Percentiles rank a stretch among this genome's conserved stretches.
Evolutionary conservation across 345 rosid genomes (phyloP).

Genomic region (Sonneratia caseolaris): DNA sequence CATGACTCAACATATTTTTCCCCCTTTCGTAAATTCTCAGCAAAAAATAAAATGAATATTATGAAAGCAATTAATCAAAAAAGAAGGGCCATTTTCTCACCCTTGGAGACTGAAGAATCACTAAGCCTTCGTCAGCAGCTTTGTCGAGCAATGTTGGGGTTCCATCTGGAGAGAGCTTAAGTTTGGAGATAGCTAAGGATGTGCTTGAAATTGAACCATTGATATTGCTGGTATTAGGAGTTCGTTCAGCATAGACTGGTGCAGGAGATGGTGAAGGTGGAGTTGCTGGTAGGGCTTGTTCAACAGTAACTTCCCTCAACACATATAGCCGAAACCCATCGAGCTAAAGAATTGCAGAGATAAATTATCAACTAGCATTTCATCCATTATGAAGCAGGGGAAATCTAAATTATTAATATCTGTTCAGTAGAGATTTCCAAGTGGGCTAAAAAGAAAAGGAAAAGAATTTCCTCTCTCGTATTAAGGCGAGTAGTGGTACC

Average conservation of each 20-base stretch:
- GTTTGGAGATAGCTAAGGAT: slow-evolving; percentile 50
- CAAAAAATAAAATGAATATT: not conserved
- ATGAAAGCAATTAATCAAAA: not conserved
- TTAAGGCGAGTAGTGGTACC: slow-evolving; percentile 12
- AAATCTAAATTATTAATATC: slow-evolving; percentile 1
- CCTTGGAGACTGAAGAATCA: slow-evolving; percentile 70
- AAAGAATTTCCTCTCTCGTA: not conserved
- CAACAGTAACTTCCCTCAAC: slow-evolving; percentile 36
- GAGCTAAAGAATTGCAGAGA: slow-evolving; percentile 30
- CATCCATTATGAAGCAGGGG: not conserved
- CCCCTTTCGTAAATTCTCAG: no score
- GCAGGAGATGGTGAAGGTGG: slow-evolving; percentile 28
- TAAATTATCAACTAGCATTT: not conserved
- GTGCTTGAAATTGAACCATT: slow-evolving; percentile 49
- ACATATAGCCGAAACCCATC: slow-evolving; percentile 63
- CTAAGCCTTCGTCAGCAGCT: slow-evolving; percentile 71
- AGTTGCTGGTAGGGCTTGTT: slow-evolving; percentile 13
- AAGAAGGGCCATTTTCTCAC: slow-evolving; percentile 23
- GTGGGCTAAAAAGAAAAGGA: no score
- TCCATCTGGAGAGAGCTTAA: slow-evolving; percentile 28
- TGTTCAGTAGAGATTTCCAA: not conserved
- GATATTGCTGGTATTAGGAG: slow-evolving; percentile 13
- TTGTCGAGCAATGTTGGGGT: slow-evolving; percentile 35
- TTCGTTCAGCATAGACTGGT: slow-evolving; percentile 17
- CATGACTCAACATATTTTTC: slow-evolving; percentile 7